Conservation (phyloP, 1,139 yeast genomes). For the Lodderomyces pseudojiufengensis region DNA sequence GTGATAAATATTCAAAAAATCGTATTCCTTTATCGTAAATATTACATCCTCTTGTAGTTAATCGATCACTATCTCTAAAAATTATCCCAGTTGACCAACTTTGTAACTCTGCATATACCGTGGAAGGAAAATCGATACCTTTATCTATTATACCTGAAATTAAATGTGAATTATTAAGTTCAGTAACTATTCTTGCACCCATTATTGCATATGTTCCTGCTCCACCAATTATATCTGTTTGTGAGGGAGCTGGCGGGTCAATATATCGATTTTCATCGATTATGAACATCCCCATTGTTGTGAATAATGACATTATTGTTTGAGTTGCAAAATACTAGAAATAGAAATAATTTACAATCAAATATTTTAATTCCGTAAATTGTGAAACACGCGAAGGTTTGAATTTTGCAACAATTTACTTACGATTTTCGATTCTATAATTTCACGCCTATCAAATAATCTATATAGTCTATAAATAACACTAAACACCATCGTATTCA, state of each 20-base stretch:
- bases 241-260: conserved; percentile 35
- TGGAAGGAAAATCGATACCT: conserved; percentile 71
- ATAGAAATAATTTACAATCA: background rate
- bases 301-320: conserved; percentile 28
- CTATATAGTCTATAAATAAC: background rate
- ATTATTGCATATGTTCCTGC: conserved; percentile 82
- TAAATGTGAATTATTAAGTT: conserved; percentile 19
- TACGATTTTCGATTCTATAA: too few relatives aligned
- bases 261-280: conserved; percentile 80
- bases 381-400: background rate
- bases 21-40: conserved; percentile 61
- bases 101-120: conserved; percentile 42
- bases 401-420: background rate
- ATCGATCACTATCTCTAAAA: conserved; percentile 52
- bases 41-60: conserved; percentile 82
- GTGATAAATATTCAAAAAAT: conserved; percentile 43
- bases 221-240: conserved; percentile 72
- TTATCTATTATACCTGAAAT: conserved; percentile 74
- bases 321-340: background rate
- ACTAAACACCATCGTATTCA: conserved; percentile 26
- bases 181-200: conserved; percentile 63
- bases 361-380: background rate
- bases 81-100: conserved; percentile 63
- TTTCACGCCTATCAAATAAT: background rate
- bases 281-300: conserved; percentile 84